Conservation (phyloP, 2,329 filamentous ascomycete species). For the Xenoacremonium recifei region DNA sequence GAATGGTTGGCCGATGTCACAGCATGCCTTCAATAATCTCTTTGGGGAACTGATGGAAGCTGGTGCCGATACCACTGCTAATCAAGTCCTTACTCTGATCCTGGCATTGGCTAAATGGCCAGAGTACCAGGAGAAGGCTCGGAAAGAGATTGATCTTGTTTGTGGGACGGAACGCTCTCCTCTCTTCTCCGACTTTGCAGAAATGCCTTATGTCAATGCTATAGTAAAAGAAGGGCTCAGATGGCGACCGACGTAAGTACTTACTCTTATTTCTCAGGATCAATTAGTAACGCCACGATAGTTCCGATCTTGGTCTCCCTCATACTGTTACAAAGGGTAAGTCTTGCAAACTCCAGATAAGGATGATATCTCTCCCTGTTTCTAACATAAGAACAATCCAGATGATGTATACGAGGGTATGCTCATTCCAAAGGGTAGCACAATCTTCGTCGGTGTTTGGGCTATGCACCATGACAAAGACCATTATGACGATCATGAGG, state of each 20-base stretch:
- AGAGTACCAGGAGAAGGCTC: neutral
- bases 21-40: conserved; percentile 2
- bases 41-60: conserved; percentile 1
- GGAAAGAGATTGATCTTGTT: conserved; percentile 1
- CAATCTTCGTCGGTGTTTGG: neutral
- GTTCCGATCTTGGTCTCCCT: conserved; percentile 1
- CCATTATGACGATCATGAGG: neutral
- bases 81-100: neutral
- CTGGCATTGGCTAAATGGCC: conserved; percentile 1
- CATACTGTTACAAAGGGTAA: conserved; percentile 4
- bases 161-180: conserved; percentile 1
- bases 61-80: conserved; percentile 1
- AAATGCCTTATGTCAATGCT: conserved; percentile 1
- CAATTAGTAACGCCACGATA: neutral
- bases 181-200: neutral
- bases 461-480: conserved; percentile 1
- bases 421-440: conserved; percentile 1
- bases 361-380: too few species aligned
- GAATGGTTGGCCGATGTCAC: conserved; percentile 2
- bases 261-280: neutral
- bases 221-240: conserved; percentile 1
- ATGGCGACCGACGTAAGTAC: conserved; percentile 1
- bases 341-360: too few species aligned
- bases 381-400: too few species aligned
- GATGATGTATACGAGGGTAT: conserved; percentile 1